phyloP scores from a whole-genome alignment of 2,329 filamentous ascomycete genomes.

The Coniochaeta prunicola region DNA sequence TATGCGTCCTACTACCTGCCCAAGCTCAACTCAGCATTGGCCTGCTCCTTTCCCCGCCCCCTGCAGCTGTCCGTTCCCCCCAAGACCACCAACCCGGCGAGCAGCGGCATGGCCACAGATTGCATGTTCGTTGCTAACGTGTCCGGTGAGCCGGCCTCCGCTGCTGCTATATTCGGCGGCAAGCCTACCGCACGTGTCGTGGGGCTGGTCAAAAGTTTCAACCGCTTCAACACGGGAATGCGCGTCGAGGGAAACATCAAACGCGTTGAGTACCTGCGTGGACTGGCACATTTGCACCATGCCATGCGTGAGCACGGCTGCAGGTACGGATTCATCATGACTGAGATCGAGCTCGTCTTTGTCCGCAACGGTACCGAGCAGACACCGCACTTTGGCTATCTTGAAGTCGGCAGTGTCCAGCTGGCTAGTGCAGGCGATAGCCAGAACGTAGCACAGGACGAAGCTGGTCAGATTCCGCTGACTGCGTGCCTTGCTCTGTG shows the following conservation, averaged over 20 bases:
- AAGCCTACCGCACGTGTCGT: constrained; percentile 38
- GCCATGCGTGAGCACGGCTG: constrained; percentile 91
- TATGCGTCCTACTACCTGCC: constrained; percentile 74
- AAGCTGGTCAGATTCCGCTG: constrained; percentile 36
- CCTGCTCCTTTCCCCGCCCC: constrained; percentile 63
- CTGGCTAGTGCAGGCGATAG: constrained; percentile 31
- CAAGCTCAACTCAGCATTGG: constrained; percentile 79
- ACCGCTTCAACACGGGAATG: constrained; percentile 94
- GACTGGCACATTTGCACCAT: constrained; percentile 78
- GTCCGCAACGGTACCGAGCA: constrained; percentile 70
- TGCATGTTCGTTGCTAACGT: constrained; percentile 58
- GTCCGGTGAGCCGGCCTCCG: constrained; percentile 47
- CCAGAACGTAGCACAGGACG: constrained; percentile 16
- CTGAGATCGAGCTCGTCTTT: constrained; percentile 88
- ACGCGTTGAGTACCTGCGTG: constrained; percentile 82
- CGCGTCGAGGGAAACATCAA: constrained; percentile 77
- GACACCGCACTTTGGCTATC: constrained; percentile 78
- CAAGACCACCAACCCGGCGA: constrained; percentile 26
- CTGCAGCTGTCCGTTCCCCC: constrained; percentile 42
- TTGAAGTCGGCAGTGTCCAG: constrained; percentile 64
- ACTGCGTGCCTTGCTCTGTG: constrained; percentile 70
- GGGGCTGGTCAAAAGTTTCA: constrained; percentile 81
- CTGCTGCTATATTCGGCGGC: constrained; percentile 41
- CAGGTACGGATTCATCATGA: constrained; percentile 93
- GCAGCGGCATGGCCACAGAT: constrained; percentile 25